Evolutionary conservation across 768 basidiomycete genomes (phyloP).

Genomic region (Hysterangium stoloniferum): DNA sequence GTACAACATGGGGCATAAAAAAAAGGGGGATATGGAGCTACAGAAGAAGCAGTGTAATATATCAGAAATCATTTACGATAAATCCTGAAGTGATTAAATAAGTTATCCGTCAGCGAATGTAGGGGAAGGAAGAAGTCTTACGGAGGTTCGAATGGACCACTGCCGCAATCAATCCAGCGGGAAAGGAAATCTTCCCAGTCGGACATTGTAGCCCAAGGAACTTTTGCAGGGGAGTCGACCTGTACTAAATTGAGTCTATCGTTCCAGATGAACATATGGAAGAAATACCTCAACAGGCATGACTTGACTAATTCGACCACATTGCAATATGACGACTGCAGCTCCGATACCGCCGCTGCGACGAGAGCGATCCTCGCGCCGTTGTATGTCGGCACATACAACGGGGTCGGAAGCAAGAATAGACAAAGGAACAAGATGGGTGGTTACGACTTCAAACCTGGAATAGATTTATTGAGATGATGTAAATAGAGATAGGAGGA

Average conservation of each 20-base stretch:
- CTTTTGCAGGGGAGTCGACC: conserved; percentile 65
- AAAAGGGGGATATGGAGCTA: neutral
- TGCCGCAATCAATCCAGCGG: conserved; percentile 65
- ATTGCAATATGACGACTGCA: conserved; percentile 68
- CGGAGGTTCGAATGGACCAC: conserved; percentile 65
- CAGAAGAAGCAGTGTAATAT: neutral
- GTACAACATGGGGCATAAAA: neutral
- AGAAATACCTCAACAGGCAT: conserved; percentile 64
- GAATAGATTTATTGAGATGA: neutral
- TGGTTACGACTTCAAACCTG: conserved; percentile 62
- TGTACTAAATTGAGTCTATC: neutral
- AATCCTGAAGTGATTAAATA: neutral
- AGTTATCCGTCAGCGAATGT: neutral
- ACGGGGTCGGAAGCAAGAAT: conserved; percentile 60
- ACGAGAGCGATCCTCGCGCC: conserved; percentile 74
- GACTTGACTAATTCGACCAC: conserved; percentile 67
- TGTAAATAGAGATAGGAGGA: neutral
- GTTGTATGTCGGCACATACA: conserved; percentile 67
- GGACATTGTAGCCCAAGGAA: conserved; percentile 66
- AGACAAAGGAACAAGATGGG: conserved; percentile 63
- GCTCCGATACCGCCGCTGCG: conserved; percentile 70
- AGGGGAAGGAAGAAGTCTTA: neutral
- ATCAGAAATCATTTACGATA: neutral
- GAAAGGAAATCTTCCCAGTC: conserved; percentile 66
- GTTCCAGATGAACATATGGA: neutral